Evolutionary conservation across 805 yeast genomes (phyloP).

Genomic region (Teunomyces aglyptinius): DNA sequence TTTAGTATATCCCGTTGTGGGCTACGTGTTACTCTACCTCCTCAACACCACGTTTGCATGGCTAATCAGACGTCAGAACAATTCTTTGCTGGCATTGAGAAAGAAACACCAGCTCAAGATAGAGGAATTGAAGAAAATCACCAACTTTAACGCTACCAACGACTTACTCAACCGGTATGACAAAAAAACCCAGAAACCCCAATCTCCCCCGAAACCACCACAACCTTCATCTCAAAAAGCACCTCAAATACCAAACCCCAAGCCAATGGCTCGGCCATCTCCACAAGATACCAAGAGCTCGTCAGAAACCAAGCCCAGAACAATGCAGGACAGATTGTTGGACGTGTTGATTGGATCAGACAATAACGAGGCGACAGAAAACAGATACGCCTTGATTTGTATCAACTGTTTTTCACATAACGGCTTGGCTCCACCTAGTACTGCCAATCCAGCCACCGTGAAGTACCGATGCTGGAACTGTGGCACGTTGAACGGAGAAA

Average conservation of each 20-base stretch:
- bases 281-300: no score
- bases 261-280: not conserved
- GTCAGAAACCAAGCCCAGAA: conserved; percentile 8
- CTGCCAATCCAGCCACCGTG: conserved; percentile 46
- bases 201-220: not conserved
- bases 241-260: not conserved
- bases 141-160: conserved; percentile 74
- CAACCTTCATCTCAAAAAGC: conserved; percentile 2
- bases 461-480: conserved; percentile 66
- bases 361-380: conserved; percentile 59
- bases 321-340: conserved; percentile 37
- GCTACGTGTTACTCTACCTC: conserved; percentile 16
- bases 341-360: conserved; percentile 50
- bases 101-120: conserved; percentile 52
- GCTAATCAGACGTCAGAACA: conserved; percentile 22
- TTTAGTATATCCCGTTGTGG: conserved; percentile 22
- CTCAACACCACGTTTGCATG: conserved; percentile 16
- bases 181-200: conserved; percentile 2
- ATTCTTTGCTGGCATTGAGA: conserved; percentile 26
- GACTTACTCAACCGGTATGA: conserved; percentile 64
- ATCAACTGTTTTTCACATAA: conserved; percentile 64
- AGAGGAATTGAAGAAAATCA: conserved; percentile 65
- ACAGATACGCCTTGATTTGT: conserved; percentile 73
- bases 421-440: conserved; percentile 78
- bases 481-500: conserved; percentile 41